phyloP scores from a whole-genome alignment of 1,284 basidiomycete species.

The Athelia psychrophila region DNA sequence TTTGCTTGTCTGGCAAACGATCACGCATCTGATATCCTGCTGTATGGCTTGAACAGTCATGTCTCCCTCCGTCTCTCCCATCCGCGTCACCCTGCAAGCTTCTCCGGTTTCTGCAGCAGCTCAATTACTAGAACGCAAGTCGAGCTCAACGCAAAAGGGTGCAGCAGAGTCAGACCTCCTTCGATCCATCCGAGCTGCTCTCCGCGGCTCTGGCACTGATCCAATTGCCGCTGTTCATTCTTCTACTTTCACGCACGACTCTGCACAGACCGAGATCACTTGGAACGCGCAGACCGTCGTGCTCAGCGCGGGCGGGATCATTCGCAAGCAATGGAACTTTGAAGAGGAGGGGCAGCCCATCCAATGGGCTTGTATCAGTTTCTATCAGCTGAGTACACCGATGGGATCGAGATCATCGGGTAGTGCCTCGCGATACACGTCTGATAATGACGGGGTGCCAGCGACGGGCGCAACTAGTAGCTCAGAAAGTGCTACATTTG shows the following conservation, averaged over 20 bases:
- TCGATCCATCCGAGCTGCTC: slow-evolving; percentile 45
- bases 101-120: slow-evolving; percentile 28
- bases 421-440: slow-evolving; percentile 36
- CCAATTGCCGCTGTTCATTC: slow-evolving; percentile 33
- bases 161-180: slow-evolving; percentile 41
- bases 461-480: slow-evolving; percentile 24
- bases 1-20: too few relatives aligned
- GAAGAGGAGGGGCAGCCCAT: slow-evolving; percentile 67
- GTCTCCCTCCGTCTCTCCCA: slow-evolving; percentile 5
- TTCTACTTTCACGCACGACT: slow-evolving; percentile 26
- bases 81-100: slow-evolving; percentile 33
- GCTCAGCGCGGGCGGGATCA: slow-evolving; percentile 66
- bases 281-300: slow-evolving; percentile 74
- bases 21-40: neutral
- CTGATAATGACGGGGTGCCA: slow-evolving; percentile 9
- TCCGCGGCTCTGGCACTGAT: slow-evolving; percentile 47
- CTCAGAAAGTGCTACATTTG: slow-evolving; percentile 45
- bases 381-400: slow-evolving; percentile 46
- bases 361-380: slow-evolving; percentile 75
- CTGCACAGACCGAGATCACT: slow-evolving; percentile 48
- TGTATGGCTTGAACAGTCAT: neutral
- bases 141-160: slow-evolving; percentile 8
- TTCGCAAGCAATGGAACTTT: slow-evolving; percentile 76
- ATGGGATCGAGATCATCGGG: slow-evolving; percentile 28
- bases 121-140: slow-evolving; percentile 18